Evolutionary conservation across 176 grass and related monocot species (phyloP), one percentile per base, ranked within the genome.

Genomic region (maize (Zea mays)): DNA sequence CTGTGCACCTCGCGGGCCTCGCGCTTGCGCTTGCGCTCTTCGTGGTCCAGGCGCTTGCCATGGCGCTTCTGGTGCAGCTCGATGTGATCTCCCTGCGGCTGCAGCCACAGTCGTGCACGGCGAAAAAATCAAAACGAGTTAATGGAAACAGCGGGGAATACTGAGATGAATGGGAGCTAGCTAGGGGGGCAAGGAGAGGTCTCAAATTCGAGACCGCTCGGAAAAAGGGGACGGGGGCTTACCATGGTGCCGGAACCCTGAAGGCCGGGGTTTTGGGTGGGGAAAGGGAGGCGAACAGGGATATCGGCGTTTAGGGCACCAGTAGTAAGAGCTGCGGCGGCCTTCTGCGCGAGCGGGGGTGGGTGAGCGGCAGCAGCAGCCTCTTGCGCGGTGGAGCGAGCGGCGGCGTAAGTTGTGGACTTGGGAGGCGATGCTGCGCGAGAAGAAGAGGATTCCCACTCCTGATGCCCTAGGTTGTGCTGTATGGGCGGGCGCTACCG

Each of bases 1-100:
- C 66, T 93, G 69, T 93, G 84, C 21, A 97, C 93, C 43, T 82
- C 81, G 33, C 90, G 90, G 52, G 93, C 90, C 65, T 89, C 86
- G 69, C 61, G 85, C 83, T 93, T 97, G 71, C 90, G 93, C 87
- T 90, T 86, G 38, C 93, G 78, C 80, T 93, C 88, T 56, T 92
- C 90, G 76, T 83, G 82, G 62, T 93, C 93, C 62, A 70, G 67
- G 17, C 90, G 90, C 49, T 71, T 52, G 90, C 65, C 27, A 27
- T 27, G 27, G 27, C 27, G 27, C 27, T 27, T 27, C 27, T 27
- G 27, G 27, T 27, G 27, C 27, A 27, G 27, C 27, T 27, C 27
- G 27, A 27, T 27, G 27, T 27, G 27, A 27, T 27, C 27, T 27
- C 88, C 93, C 89, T 97, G 88, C 49, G 93, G 90, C 90, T 93